A percentile compares a stretch with the other conserved stretches of the same genome.
Conservation (phyloP, 1,284 basidiomycete species). For the Trichosporon sp. region DNA sequence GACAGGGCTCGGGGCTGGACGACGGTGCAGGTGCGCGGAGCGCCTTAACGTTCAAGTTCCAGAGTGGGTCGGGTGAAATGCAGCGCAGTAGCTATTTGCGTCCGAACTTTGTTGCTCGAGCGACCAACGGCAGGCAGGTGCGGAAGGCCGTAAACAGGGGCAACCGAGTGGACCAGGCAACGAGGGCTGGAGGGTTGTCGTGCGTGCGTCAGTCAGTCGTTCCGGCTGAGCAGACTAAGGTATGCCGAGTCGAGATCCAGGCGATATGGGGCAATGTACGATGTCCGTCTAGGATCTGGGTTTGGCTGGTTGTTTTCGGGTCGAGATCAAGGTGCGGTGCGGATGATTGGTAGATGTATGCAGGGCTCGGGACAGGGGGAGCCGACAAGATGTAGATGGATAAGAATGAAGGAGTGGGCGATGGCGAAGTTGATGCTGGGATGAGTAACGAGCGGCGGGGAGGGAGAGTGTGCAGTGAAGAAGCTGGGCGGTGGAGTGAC, state of each 20-base stretch:
- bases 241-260: background rate
- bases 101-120: slow-evolving; percentile 4
- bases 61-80: slow-evolving; percentile 2
- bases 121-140: background rate
- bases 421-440: background rate
- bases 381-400: background rate
- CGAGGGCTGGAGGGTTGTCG: background rate
- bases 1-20: background rate
- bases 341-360: background rate
- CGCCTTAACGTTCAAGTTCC: background rate
- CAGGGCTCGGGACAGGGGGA: background rate
- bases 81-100: background rate
- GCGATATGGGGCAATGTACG: background rate
- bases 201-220: background rate
- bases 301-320: background rate
- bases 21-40: background rate
- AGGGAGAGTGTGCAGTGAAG: background rate
- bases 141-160: background rate
- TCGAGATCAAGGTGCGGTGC: background rate
- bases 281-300: background rate
- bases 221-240: background rate
- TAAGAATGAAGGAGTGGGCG: background rate
- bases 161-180: background rate
- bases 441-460: background rate
- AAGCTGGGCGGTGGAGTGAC: background rate